Percentiles rank a stretch among this genome's conserved stretches.
These are phyloP conservation scores for Epichloe brachyelytri DNA, from an alignment of 2,329 filamentous ascomycete genomes.

Conservation along the genomic window DNA sequence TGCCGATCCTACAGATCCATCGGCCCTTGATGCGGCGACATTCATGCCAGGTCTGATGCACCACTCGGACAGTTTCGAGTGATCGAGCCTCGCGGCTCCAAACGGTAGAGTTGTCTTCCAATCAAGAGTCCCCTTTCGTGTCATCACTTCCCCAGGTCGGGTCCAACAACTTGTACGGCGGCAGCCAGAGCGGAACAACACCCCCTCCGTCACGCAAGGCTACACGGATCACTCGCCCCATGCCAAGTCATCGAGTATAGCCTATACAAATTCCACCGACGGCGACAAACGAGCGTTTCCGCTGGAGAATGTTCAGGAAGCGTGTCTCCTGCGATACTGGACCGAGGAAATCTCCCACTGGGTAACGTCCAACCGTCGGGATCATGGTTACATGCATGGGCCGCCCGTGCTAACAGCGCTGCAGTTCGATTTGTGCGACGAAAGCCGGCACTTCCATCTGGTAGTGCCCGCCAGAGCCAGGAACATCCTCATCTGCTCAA, in stretches of 20 bases:
- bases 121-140: neutral
- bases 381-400: neutral
- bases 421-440: conserved; percentile 28
- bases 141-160: neutral
- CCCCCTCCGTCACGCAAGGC: neutral
- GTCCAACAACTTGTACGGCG: neutral
- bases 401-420: neutral
- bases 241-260: neutral
- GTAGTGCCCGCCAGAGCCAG: conserved; percentile 23
- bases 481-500: conserved; percentile 25
- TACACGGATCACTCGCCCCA: neutral
- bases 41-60: neutral
- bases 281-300: conserved; percentile 14
- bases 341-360: conserved; percentile 27
- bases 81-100: neutral
- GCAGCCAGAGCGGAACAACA: neutral
- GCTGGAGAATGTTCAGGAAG: conserved; percentile 22
- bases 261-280: neutral
- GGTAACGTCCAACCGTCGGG: conserved; percentile 13
- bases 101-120: neutral
- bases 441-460: conserved; percentile 26
- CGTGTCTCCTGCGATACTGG: conserved; percentile 26
- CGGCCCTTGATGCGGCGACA: neutral
- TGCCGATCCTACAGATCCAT: neutral
- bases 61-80: conserved; percentile 2